A percentile compares a stretch with the other conserved stretches of the same genome.
Conservation (phyloP, 768 basidiomycete genomes). For the Mycena olivaceomarginata region DNA sequence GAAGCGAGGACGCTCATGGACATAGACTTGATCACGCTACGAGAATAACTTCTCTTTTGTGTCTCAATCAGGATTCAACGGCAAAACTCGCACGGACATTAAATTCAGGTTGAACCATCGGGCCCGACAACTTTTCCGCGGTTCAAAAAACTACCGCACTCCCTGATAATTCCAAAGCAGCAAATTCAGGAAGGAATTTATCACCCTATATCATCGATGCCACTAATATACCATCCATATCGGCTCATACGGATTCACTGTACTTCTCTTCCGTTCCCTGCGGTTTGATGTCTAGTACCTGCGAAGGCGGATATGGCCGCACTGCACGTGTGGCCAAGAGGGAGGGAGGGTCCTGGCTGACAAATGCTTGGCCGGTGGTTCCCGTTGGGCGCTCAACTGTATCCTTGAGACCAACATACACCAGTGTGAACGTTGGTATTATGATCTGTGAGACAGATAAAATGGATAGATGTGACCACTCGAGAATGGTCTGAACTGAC, state of each 20-base stretch:
- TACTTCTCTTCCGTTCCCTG: background rate
- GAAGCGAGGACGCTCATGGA: too few species aligned
- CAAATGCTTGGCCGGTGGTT: constrained; percentile 3
- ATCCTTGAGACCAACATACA: background rate
- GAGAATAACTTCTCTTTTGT: too few species aligned
- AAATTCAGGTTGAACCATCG: background rate
- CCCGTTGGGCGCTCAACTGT: background rate
- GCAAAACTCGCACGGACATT: background rate
- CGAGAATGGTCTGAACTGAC: constrained; percentile 5
- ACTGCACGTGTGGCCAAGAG: background rate
- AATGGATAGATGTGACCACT: background rate
- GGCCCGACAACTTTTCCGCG: background rate
- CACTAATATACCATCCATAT: background rate
- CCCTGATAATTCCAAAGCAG: background rate
- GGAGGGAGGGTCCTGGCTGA: constrained; percentile 8
- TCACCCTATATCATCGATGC: background rate
- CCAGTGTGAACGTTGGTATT: background rate
- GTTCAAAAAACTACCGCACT: background rate
- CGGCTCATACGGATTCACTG: background rate
- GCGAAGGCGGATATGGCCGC: background rate
- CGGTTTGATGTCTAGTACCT: background rate
- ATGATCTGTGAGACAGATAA: background rate
- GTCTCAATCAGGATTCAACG: too few species aligned
- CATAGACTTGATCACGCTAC: too few species aligned
- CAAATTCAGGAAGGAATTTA: background rate